Evolutionary conservation across 1,284 basidiomycete genomes (phyloP), one percentile per base, ranked within the genome.

Genomic region (Vanrija sp.): DNA sequence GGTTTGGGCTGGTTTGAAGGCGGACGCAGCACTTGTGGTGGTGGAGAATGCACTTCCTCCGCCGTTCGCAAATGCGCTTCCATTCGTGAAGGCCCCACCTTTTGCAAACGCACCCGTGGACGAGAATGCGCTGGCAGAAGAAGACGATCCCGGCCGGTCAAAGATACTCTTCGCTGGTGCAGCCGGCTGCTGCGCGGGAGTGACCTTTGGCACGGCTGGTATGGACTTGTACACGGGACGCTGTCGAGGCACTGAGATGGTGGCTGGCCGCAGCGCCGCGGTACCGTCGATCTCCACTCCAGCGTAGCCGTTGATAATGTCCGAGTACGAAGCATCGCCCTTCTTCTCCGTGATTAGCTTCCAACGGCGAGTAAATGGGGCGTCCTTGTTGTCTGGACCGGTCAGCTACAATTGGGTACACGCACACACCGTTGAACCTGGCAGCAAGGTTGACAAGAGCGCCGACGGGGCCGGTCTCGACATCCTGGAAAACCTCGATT

Each of bases 221-320:
- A 27, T 44, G 24, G 47, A 38, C 25, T 48, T 37, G n/a, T 27
- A 48, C 14, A 20, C 38, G 1, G 52, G 49, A 1, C 47, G 47
- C 27, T 41, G 31, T 12, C 9, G 38, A 27, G 15, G 41, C 19
- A 6, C 41, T 22, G 22, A 25, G 22, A 22, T 22, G 12, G 8
- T 8, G 5, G 49, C 43, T n/a, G 43, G 48, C 41, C 3, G 48
- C 20, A 19, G 48, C 41, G 16, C 39, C 20, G 14, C 24, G 5
- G 38, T 43, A 15, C 56, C 55, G 24, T 59, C 60, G 20, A 66
- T 47, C 1, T 56, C 51, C 0, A 68, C 61, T 0, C 70, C 68
- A 8, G 79, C 79, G n/a, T 79, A 74, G 1, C 89, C 90, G 64
- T 95, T 88, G 54, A 95, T 88, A 53, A 95, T 81, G 51, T 90